Conservation (phyloP, 2,329 filamentous ascomycete genomes). For the Fusarium chaquense region DNA sequence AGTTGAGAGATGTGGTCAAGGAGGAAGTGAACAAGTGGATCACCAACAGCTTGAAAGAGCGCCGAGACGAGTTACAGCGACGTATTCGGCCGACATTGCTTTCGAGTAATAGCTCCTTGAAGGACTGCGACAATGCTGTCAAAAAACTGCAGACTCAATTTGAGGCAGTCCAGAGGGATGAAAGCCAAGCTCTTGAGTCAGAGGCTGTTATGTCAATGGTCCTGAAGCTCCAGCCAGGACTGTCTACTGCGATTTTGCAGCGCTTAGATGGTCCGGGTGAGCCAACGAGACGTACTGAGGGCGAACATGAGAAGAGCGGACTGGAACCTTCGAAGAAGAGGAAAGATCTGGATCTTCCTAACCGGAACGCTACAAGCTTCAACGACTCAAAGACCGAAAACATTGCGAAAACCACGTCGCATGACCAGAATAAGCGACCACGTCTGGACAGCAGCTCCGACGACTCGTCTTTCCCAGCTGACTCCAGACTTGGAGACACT, state of each 20-base stretch:
- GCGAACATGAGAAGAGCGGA: neutral
- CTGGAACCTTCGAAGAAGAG: neutral
- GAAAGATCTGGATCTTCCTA: neutral
- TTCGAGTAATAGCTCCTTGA: neutral
- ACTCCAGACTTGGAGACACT: neutral
- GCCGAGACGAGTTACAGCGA: constrained; percentile 10
- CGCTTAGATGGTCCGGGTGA: neutral
- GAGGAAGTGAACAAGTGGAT: constrained; percentile 9
- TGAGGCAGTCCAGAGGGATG: neutral
- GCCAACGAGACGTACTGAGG: neutral
- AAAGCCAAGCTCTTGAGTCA: constrained; percentile 6
- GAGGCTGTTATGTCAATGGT: constrained; percentile 35
- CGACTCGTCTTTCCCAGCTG: neutral
- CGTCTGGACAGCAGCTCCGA: neutral
- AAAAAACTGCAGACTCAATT: neutral
- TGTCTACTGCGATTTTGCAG: neutral
- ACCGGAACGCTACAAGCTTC: neutral
- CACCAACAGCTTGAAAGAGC: neutral
- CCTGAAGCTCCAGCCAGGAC: constrained; percentile 19
- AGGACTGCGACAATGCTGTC: constrained; percentile 3
- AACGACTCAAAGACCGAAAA: neutral
- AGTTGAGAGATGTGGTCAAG: neutral
- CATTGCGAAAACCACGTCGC: neutral
- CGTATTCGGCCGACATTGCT: neutral
- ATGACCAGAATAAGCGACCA: neutral